These are phyloP conservation scores for Wickerhamomyces hampshirensis DNA, from an alignment of 805 yeast species.

Conservation along the genomic window DNA sequence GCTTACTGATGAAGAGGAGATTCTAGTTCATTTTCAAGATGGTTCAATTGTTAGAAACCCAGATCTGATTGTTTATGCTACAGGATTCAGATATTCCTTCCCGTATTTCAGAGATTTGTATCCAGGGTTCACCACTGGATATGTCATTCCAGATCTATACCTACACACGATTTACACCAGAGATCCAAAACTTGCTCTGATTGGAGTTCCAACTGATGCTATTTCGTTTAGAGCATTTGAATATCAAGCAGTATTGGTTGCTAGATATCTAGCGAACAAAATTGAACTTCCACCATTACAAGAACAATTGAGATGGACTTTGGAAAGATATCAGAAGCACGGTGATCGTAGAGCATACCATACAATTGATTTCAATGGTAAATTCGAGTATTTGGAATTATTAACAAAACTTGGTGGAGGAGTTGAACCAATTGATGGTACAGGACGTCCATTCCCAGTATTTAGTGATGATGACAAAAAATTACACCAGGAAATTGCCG, in stretches of 20 bases:
- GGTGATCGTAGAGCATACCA: constrained; percentile 30
- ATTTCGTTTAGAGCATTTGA: constrained; percentile 37
- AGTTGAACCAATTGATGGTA: constrained; percentile 6
- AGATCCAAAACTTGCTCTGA: constrained; percentile 31
- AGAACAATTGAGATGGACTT: constrained; percentile 30
- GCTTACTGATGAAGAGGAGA: constrained; percentile 21
- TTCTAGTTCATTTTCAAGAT: constrained; percentile 36
- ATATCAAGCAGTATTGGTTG: constrained; percentile 34
- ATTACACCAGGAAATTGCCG: constrained; percentile 11
- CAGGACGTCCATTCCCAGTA: constrained; percentile 23
- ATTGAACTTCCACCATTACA: constrained; percentile 25
- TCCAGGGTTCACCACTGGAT: constrained; percentile 25
- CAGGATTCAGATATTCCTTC: constrained; percentile 59
- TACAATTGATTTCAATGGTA: constrained; percentile 31
- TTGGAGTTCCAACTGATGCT: constrained; percentile 35
- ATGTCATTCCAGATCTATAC: constrained; percentile 26
- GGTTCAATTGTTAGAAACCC: constrained; percentile 39
- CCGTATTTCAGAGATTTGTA: constrained; percentile 42
- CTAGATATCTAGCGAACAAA: constrained; percentile 30
- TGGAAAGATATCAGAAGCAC: constrained; percentile 22
- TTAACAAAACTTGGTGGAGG: constrained; percentile 28
- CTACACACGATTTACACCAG: constrained; percentile 30
- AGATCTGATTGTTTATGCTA: constrained; percentile 59
- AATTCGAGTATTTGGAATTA: constrained; percentile 24
- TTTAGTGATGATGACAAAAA: constrained; percentile 25